Evolutionary conservation across 2,329 filamentous ascomycete species (phyloP).

Genomic region (Colletotrichum tofieldiae): DNA sequence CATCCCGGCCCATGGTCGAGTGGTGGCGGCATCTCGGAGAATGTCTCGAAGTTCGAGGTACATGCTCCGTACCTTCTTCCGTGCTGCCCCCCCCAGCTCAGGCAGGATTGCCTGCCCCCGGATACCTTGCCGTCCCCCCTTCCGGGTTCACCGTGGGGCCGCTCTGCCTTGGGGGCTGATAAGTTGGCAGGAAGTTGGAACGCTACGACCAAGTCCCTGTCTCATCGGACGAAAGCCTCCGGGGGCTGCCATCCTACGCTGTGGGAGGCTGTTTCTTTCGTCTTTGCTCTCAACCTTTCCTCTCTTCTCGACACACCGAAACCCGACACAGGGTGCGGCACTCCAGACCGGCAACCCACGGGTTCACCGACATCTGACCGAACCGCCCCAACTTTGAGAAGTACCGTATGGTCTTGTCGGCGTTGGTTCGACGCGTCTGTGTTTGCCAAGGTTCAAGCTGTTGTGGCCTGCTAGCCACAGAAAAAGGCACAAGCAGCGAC

Average conservation of each 20-base stretch:
- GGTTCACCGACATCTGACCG: background rate
- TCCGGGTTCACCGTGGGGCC: slow-evolving; percentile 9
- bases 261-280: background rate
- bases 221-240: slow-evolving; percentile 39
- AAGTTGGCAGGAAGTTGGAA: slow-evolving; percentile 28
- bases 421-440: background rate
- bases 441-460: slow-evolving; percentile 11
- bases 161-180: slow-evolving; percentile 4
- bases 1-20: too few species aligned
- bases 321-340: slow-evolving; percentile 1
- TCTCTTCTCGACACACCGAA: background rate
- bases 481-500: slow-evolving; percentile 1
- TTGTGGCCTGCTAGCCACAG: background rate
- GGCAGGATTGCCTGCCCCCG: slow-evolving; percentile 1
- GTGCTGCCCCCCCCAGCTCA: background rate
- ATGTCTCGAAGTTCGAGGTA: background rate
- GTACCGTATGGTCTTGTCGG: slow-evolving; percentile 1
- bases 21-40: too few species aligned
- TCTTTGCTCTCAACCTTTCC: background rate
- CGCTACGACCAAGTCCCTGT: slow-evolving; percentile 11
- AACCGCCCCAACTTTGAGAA: background rate
- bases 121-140: slow-evolving; percentile 18
- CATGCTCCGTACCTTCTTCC: background rate
- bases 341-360: background rate
- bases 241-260: background rate